Conservation (phyloP, 2,329 filamentous ascomycete species). For the Emmonsia crescens region DNA sequence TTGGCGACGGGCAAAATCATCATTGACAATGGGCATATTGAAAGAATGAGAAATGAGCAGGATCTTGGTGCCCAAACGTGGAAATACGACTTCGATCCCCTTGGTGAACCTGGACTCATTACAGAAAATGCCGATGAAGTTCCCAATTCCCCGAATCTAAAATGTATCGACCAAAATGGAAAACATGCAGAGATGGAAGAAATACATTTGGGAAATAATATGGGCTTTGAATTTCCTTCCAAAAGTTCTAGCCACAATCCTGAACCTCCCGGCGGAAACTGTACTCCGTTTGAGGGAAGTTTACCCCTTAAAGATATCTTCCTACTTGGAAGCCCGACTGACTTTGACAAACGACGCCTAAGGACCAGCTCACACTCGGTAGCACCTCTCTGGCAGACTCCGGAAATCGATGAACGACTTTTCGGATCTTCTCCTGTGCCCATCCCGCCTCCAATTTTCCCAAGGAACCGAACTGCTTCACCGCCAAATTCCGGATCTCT, state of each 20-base stretch:
- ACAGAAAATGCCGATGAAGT: neutral
- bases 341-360: constrained; percentile 3
- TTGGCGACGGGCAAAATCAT: constrained; percentile 68
- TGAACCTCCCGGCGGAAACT: too few species aligned
- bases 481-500: constrained; percentile 27
- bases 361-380: neutral
- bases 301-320: neutral
- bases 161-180: neutral
- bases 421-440: neutral
- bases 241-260: neutral
- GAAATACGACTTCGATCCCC: constrained; percentile 15
- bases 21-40: constrained; percentile 82
- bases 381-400: constrained; percentile 23
- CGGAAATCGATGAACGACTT: constrained; percentile 17
- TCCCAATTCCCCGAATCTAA: neutral
- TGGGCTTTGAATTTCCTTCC: neutral
- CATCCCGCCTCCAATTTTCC: constrained; percentile 1
- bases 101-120: constrained; percentile 8
- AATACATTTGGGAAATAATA: neutral
- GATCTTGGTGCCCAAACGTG: constrained; percentile 31
- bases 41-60: constrained; percentile 49
- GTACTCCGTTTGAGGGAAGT: neutral
- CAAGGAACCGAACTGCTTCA: constrained; percentile 19
- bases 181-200: neutral
- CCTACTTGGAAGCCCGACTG: constrained; percentile 4